A percentile compares a stretch with the other conserved stretches of the same genome.
Conservation (phyloP, 345 rosid species). For the Punica granatum region DNA sequence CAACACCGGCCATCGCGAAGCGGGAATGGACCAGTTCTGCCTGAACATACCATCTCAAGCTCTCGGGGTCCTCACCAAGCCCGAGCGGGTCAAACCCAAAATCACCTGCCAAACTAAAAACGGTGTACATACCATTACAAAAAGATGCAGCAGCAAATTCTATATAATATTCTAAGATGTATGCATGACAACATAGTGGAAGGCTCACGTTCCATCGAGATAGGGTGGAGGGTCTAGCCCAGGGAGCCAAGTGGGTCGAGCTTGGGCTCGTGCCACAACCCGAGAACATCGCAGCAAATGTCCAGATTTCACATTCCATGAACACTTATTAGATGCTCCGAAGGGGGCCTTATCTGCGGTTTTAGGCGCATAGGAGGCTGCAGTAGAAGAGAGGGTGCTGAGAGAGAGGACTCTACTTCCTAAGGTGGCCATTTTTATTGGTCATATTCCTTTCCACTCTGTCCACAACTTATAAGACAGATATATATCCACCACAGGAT, state of each 20-base stretch:
- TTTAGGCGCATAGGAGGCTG: background rate
- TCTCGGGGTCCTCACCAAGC: conserved; percentile 79
- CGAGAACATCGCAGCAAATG: background rate
- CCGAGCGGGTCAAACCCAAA: conserved; percentile 93
- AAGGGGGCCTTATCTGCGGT: background rate
- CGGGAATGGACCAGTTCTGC: conserved; percentile 92
- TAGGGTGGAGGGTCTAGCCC: conserved; percentile 86
- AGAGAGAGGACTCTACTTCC: conserved; percentile 4
- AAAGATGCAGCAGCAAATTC: background rate
- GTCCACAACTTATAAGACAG: background rate
- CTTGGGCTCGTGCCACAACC: conserved; percentile 34
- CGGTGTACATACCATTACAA: background rate
- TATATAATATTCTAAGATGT: background rate
- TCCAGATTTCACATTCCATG: background rate
- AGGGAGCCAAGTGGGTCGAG: conserved; percentile 92
- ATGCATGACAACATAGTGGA: background rate
- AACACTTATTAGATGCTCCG: background rate
- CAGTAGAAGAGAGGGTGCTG: background rate
- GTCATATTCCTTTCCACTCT: background rate
- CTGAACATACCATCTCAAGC: conserved; percentile 95
- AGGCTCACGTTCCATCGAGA: conserved; percentile 77
- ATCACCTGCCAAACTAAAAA: conserved; percentile 65
- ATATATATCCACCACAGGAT: background rate
- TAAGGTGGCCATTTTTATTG: conserved; percentile 3
- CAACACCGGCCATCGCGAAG: conserved; percentile 91